Conservation (phyloP, 106 monocot genomes). For the Phalaenopsis equestris region DNA sequence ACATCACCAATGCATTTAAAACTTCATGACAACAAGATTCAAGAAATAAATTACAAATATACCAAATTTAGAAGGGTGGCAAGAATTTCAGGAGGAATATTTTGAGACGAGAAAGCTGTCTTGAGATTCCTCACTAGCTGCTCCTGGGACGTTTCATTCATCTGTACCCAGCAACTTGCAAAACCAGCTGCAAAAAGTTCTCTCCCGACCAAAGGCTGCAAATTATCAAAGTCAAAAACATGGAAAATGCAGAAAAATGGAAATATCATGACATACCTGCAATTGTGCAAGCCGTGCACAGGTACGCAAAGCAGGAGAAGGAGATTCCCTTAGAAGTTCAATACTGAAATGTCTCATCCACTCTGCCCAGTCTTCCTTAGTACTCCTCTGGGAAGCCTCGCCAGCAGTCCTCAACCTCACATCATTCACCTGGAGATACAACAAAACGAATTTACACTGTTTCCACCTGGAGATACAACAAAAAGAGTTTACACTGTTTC, state of each 20-base stretch:
- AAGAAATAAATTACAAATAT: slow-evolving; percentile 4
- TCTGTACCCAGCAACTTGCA: slow-evolving; percentile 96
- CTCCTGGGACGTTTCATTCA: slow-evolving; percentile 88
- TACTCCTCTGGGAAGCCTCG: slow-evolving; percentile 95
- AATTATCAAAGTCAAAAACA: slow-evolving; percentile 12
- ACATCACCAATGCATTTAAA: neutral
- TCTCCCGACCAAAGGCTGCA: slow-evolving; percentile 94
- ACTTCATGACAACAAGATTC: neutral
- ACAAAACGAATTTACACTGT: neutral
- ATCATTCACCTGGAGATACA: slow-evolving; percentile 74
- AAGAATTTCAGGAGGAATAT: slow-evolving; percentile 98
- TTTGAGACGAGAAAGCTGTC: slow-evolving; percentile 92
- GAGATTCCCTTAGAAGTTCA: slow-evolving; percentile 96
- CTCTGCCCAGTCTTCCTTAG: slow-evolving; percentile 99
- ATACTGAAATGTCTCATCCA: slow-evolving; percentile 99
- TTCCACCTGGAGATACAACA: slow-evolving; percentile 51
- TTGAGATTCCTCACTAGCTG: slow-evolving; percentile 91
- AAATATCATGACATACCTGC: slow-evolving; percentile 45
- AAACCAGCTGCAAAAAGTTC: slow-evolving; percentile 99
- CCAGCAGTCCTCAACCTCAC: slow-evolving; percentile 80
- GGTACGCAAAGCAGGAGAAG: slow-evolving; percentile 90
- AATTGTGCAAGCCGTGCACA: slow-evolving; percentile 96
- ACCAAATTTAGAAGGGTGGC: slow-evolving; percentile 93
- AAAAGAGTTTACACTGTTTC: neutral
- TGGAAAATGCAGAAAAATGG: neutral